Evolutionary conservation across 1,284 basidiomycete genomes (phyloP).

Genomic region (Microbotryum violaceum): DNA sequence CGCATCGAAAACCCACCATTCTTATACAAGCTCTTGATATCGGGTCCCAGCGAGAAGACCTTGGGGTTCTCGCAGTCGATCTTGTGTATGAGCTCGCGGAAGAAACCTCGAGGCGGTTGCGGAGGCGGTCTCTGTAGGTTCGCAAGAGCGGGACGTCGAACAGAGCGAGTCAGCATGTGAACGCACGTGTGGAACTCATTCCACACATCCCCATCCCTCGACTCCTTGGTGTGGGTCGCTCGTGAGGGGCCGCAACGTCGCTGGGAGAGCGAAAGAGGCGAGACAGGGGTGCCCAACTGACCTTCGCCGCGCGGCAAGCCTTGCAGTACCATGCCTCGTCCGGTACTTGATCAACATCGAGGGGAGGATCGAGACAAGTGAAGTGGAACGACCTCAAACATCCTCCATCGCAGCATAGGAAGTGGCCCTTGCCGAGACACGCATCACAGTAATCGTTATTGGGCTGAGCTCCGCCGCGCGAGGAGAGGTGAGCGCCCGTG

Average conservation of each 20-base stretch:
- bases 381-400: constrained; percentile 95
- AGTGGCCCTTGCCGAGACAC: constrained; percentile 67
- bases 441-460: constrained; percentile 94
- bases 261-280: too few relatives aligned
- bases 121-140: constrained; percentile 26
- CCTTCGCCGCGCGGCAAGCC: constrained; percentile 28
- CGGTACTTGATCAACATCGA: constrained; percentile 74
- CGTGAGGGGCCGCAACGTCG: background rate
- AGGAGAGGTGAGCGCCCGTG: too few relatives aligned
- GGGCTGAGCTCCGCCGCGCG: constrained; percentile 45
- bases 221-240: too few relatives aligned
- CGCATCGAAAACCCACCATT: constrained; percentile 30
- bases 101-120: constrained; percentile 31
- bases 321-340: constrained; percentile 87
- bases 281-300: constrained; percentile 6
- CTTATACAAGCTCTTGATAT: constrained; percentile 41
- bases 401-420: constrained; percentile 71
- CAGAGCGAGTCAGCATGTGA: background rate
- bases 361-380: constrained; percentile 89
- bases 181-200: too few relatives aligned
- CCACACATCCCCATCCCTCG: too few relatives aligned
- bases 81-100: constrained; percentile 38
- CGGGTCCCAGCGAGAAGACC: constrained; percentile 39
- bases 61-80: constrained; percentile 40
- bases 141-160: background rate